These are phyloP conservation scores for Clonostachys solani DNA, from an alignment of 2,329 filamentous ascomycete species.

Conservation along the genomic window DNA sequence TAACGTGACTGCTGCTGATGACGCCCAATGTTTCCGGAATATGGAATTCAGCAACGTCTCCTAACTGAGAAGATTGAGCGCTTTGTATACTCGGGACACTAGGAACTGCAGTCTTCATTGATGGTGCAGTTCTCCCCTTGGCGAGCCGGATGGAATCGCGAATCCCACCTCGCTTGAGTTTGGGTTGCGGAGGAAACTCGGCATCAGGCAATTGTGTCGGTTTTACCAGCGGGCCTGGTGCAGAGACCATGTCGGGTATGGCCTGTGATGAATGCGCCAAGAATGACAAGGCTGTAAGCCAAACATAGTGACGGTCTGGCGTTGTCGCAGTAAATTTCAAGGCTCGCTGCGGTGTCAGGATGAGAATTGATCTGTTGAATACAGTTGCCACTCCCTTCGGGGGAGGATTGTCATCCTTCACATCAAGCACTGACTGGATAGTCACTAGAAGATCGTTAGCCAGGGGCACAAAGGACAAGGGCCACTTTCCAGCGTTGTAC, in stretches of 20 bases:
- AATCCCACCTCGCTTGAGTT: slow-evolving; percentile 54
- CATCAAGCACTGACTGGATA: slow-evolving; percentile 95
- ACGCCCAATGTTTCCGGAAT: slow-evolving; percentile 31
- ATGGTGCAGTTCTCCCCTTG: slow-evolving; percentile 56
- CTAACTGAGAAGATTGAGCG: slow-evolving; percentile 26
- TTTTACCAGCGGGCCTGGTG: slow-evolving; percentile 36
- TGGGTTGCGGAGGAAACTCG: slow-evolving; percentile 42
- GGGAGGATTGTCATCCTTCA: slow-evolving; percentile 86
- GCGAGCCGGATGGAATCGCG: slow-evolving; percentile 87
- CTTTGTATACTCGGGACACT: slow-evolving; percentile 20
- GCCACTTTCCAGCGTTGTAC: slow-evolving; percentile 28
- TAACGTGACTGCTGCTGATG: slow-evolving; percentile 26
- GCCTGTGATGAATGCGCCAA: slow-evolving; percentile 84
- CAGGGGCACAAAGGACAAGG: slow-evolving; percentile 5
- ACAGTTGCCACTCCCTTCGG: slow-evolving; percentile 64
- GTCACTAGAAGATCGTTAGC: slow-evolving; percentile 56
- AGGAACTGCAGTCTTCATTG: slow-evolving; percentile 34
- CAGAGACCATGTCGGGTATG: slow-evolving; percentile 66
- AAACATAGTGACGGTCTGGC: slow-evolving; percentile 85
- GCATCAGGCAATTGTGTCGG: slow-evolving; percentile 42
- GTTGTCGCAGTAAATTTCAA: slow-evolving; percentile 89
- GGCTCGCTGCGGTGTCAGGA: slow-evolving; percentile 87
- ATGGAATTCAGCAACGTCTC: slow-evolving; percentile 27
- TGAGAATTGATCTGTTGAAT: slow-evolving; percentile 92
- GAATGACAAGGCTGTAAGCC: slow-evolving; percentile 93